A percentile compares a stretch with the other conserved stretches of the same genome.
phyloP scores from a whole-genome alignment of 345 rosid species.

The Populus nigra region DNA sequence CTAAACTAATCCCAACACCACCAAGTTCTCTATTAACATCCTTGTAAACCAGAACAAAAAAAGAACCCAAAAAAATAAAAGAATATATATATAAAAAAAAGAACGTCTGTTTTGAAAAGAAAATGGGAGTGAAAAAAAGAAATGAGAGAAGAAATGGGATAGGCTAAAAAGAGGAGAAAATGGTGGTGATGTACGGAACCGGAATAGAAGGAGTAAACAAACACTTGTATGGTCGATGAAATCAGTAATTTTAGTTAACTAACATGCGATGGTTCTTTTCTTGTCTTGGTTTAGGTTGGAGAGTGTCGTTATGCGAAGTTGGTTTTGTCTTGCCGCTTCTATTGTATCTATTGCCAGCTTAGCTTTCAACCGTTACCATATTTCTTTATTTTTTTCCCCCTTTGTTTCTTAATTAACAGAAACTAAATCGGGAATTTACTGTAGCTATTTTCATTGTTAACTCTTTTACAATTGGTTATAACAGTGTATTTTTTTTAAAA shows the following conservation, averaged over 20 bases:
- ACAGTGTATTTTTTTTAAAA: too few species aligned
- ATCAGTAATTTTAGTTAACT: too few species aligned
- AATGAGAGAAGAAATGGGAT: background rate
- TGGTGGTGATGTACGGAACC: background rate
- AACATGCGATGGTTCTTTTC: background rate
- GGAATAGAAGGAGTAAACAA: conserved; percentile 6
- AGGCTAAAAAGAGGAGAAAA: background rate
- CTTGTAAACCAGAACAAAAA: background rate
- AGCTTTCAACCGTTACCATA: too few species aligned
- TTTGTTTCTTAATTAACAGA: too few species aligned
- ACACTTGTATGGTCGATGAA: conserved; percentile 24
- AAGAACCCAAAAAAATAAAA: background rate
- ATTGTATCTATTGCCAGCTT: too few species aligned
- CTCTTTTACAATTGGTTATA: too few species aligned
- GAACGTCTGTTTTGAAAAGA: background rate
- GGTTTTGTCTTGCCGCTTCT: too few species aligned
- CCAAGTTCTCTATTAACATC: conserved; percentile 19
- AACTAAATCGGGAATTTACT: too few species aligned
- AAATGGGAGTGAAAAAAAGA: background rate
- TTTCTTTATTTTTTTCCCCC: too few species aligned
- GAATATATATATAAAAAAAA: background rate
- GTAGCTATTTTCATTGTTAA: too few species aligned
- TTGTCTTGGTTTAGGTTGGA: background rate
- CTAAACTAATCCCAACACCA: conserved; percentile 20
- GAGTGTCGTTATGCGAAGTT: too few species aligned